Percentiles rank a stretch among this genome's conserved stretches.
These are phyloP conservation scores for Pleodorina starrii DNA, from an alignment of 139 green algal genomes.

Conservation along the genomic window DNA sequence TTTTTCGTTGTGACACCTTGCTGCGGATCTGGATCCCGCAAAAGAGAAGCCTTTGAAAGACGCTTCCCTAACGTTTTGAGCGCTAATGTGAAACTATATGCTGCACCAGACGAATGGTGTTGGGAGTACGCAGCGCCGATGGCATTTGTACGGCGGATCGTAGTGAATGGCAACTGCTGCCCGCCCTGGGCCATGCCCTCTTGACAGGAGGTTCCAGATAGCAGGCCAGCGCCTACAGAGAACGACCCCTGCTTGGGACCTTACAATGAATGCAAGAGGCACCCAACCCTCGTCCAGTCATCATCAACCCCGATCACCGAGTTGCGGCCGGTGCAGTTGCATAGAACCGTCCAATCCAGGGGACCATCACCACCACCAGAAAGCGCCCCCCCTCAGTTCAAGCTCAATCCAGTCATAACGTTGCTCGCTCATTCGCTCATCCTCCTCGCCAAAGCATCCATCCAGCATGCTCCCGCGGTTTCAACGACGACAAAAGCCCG, in stretches of 20 bases:
- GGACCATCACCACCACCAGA: neutral
- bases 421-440: slow-evolving; percentile 8
- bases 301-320: neutral
- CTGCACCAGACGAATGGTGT: no score
- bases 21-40: no score
- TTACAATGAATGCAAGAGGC: neutral
- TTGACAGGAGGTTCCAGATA: no score
- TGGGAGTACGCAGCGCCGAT: no score
- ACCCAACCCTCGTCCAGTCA: neutral
- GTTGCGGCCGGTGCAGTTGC: neutral
- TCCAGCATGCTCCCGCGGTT: slow-evolving; percentile 22
- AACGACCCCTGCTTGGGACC: neutral
- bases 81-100: no score
- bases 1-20: no score
- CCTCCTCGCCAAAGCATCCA: slow-evolving; percentile 2
- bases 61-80: no score
- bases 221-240: no score
- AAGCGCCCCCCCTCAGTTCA: neutral
- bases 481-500: neutral
- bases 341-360: neutral
- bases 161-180: no score
- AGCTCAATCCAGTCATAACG: neutral
- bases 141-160: no score
- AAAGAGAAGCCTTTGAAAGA: no score
- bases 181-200: no score